Evolutionary conservation across 305 asterid species (phyloP).

Genomic region (Fraxinus angustifolia): DNA sequence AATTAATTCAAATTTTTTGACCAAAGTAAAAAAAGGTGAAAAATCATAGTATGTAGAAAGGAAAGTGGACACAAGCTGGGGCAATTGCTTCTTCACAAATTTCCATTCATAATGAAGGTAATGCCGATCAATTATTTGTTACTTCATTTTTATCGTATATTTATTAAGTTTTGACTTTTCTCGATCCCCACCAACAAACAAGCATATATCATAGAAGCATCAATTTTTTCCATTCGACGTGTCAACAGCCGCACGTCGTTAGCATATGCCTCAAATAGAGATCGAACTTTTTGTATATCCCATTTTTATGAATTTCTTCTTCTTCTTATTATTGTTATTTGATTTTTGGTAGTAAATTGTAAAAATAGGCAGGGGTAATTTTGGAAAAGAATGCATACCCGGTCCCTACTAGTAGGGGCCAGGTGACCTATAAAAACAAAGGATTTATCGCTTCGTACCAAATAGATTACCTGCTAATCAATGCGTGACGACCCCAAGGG

Average conservation of each 20-base stretch:
- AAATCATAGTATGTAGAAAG: background rate
- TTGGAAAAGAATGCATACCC: slow-evolving; percentile 55
- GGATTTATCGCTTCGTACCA: no score
- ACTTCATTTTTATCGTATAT: background rate
- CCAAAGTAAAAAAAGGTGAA: background rate
- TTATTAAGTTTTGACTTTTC: background rate
- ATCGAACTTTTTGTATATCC: background rate
- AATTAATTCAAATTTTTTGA: no score
- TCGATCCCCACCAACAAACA: background rate
- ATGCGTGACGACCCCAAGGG: no score
- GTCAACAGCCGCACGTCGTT: background rate
- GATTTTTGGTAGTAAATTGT: background rate
- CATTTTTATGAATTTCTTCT: background rate
- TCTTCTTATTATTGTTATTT: background rate
- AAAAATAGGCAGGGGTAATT: slow-evolving; percentile 21
- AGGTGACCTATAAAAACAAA: slow-evolving; percentile 41
- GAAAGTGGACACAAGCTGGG: background rate
- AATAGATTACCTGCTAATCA: no score
- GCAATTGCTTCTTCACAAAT: background rate
- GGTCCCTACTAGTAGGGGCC: slow-evolving; percentile 42
- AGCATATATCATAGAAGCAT: background rate
- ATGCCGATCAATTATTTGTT: background rate
- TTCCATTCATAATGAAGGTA: background rate
- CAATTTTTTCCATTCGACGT: background rate
- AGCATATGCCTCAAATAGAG: background rate